phyloP scores from a whole-genome alignment of 345 rosid species.

The Erodium maritimum region DNA sequence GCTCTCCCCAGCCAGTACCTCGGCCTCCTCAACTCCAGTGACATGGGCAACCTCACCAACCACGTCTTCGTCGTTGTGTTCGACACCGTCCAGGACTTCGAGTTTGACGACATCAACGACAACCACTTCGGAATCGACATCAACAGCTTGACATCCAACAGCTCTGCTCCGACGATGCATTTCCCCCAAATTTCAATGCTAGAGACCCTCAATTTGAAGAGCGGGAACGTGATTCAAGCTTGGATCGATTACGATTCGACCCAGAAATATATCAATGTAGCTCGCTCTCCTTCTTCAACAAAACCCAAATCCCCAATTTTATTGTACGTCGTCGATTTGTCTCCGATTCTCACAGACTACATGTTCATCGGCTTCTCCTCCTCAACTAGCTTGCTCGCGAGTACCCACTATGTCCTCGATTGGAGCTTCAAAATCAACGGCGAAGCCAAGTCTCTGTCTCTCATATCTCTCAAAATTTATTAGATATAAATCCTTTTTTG shows the following conservation, averaged over 20 bases:
- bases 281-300: constrained; percentile 43
- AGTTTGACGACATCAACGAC: constrained; percentile 55
- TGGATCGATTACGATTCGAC: constrained; percentile 82
- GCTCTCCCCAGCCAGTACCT: constrained; percentile 60
- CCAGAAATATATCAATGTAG: constrained; percentile 44
- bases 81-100: constrained; percentile 63
- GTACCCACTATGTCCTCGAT: constrained; percentile 71
- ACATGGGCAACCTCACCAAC: constrained; percentile 36
- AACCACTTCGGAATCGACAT: constrained; percentile 82
- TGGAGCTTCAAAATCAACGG: constrained; percentile 79
- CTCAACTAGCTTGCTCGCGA: constrained; percentile 72
- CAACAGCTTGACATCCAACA: constrained; percentile 42
- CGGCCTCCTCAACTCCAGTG: constrained; percentile 47
- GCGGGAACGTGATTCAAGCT: constrained; percentile 48
- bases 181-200: constrained; percentile 27
- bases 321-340: constrained; percentile 50
- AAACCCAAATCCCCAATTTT: constrained; percentile 53
- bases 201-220: constrained; percentile 36
- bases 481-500: no score
- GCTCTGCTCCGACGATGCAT: constrained; percentile 46
- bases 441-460: constrained; percentile 42
- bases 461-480: constrained; percentile 49
- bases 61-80: constrained; percentile 75
- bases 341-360: constrained; percentile 33
- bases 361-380: constrained; percentile 89